A percentile compares a stretch with the other conserved stretches of the same genome.
Evolutionary conservation across 306 rosid species (phyloP).

Genomic region (Vicia sativa): DNA sequence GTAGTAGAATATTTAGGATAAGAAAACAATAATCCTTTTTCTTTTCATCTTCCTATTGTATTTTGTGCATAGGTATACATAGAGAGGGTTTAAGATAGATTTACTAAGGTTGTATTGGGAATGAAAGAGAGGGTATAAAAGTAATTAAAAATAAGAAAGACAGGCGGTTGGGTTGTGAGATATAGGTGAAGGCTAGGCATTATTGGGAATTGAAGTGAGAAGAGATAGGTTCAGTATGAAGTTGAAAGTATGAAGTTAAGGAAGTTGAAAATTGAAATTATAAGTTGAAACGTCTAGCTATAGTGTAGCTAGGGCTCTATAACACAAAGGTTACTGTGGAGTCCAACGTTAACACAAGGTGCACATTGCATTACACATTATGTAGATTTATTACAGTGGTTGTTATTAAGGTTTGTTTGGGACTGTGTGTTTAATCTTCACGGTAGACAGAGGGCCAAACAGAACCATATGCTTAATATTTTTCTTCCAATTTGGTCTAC

Average conservation of each 20-base stretch:
- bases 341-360: neutral
- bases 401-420: neutral
- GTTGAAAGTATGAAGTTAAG: constrained; percentile 23
- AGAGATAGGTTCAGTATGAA: constrained; percentile 49
- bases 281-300: constrained; percentile 45
- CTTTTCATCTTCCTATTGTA: constrained; percentile 12
- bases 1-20: constrained; percentile 32
- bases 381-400: no score
- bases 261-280: constrained; percentile 41
- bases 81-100: constrained; percentile 40
- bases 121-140: constrained; percentile 60
- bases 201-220: constrained; percentile 84
- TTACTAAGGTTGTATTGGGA: constrained; percentile 61
- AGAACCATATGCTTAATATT: constrained; percentile 21
- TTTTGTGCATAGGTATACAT: constrained; percentile 38
- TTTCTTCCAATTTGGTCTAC: constrained; percentile 1
- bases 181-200: constrained; percentile 68
- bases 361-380: neutral
- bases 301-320: constrained; percentile 8
- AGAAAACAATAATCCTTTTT: constrained; percentile 28
- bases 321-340: neutral
- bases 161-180: constrained; percentile 75
- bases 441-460: constrained; percentile 12
- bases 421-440: constrained; percentile 25
- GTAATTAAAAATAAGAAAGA: constrained; percentile 44